Conservation (phyloP, 352 stramenopile species). For the Globisporangium irregulare region DNA sequence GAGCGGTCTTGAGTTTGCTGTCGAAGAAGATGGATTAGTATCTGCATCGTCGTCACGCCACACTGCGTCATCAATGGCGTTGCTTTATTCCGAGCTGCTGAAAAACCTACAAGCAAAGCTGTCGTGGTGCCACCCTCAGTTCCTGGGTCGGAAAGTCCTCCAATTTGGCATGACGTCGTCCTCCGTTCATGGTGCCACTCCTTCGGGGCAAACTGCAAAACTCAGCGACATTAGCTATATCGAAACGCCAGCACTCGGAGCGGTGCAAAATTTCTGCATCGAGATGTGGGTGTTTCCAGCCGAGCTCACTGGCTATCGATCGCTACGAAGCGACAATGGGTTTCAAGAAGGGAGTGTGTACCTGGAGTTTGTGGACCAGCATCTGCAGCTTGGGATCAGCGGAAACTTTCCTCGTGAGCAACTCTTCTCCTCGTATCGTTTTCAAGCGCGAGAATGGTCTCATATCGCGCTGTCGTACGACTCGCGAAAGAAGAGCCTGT, state of each 20-base stretch:
- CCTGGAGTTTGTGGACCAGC: constrained; percentile 63
- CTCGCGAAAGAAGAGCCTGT: constrained; percentile 18
- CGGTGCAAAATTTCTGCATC: constrained; percentile 65
- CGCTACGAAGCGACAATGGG: constrained; percentile 73
- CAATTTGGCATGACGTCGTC: constrained; percentile 54
- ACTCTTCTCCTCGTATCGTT: constrained; percentile 50
- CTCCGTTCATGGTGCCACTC: constrained; percentile 3
- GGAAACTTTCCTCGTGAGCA: constrained; percentile 71
- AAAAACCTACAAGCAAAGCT: constrained; percentile 61
- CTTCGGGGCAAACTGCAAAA: constrained; percentile 29
- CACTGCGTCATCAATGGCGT: constrained; percentile 70
- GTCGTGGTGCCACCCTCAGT: constrained; percentile 29
- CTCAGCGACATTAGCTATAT: constrained; percentile 60
- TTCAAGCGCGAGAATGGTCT: constrained; percentile 65
- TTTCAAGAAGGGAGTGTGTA: constrained; percentile 67
- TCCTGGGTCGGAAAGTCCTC: constrained; percentile 49
- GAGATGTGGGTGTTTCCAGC: constrained; percentile 80
- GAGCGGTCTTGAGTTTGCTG: constrained; percentile 33
- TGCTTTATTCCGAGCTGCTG: constrained; percentile 77
- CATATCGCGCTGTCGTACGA: constrained; percentile 67
- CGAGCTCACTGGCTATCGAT: constrained; percentile 58
- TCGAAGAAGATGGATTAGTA: constrained; percentile 2
- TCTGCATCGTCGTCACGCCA: constrained; percentile 31
- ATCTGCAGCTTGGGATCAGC: constrained; percentile 67
- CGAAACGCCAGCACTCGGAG: constrained; percentile 58